Conservation (phyloP, 768 basidiomycete genomes). For the Brasilioporus rufonigricans region DNA sequence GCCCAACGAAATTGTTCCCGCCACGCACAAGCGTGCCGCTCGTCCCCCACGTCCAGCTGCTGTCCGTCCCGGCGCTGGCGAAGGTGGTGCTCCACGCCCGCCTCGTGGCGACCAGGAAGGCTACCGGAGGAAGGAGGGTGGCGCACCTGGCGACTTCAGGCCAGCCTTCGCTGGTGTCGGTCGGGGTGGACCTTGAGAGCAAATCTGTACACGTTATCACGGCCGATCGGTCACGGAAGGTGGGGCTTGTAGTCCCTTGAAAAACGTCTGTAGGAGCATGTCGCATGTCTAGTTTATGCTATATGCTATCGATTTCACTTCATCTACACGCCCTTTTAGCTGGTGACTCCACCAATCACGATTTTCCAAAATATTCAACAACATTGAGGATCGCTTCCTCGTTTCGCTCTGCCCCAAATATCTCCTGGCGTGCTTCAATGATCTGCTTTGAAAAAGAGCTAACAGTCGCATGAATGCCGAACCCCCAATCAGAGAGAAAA, state of each 20-base stretch:
- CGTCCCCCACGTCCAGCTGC: slow-evolving; percentile 83
- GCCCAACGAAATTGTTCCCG: slow-evolving; percentile 92
- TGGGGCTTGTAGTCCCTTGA: neutral
- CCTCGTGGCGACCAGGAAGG: slow-evolving; percentile 89
- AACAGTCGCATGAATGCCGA: neutral
- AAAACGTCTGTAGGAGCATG: slow-evolving; percentile 30
- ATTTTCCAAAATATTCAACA: slow-evolving; percentile 45
- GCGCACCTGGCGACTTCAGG: slow-evolving; percentile 85
- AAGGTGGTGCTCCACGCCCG: slow-evolving; percentile 80
- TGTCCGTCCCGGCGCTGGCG: slow-evolving; percentile 66
- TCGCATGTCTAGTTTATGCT: slow-evolving; percentile 28
- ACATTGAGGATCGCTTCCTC: slow-evolving; percentile 34
- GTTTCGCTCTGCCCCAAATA: slow-evolving; percentile 10
- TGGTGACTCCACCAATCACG: neutral
- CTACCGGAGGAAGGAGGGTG: slow-evolving; percentile 85
- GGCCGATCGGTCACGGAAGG: neutral
- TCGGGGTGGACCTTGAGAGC: slow-evolving; percentile 80
- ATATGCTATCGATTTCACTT: neutral
- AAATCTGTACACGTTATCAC: slow-evolving; percentile 2
- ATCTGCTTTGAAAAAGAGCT: slow-evolving; percentile 58
- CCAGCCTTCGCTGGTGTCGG: slow-evolving; percentile 89
- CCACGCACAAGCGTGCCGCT: slow-evolving; percentile 95
- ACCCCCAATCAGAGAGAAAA: neutral
- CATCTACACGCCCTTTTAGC: neutral
- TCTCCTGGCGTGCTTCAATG: slow-evolving; percentile 39